Evolutionary conservation across 805 yeast species (phyloP).

Genomic region (Kazachstania africana): DNA sequence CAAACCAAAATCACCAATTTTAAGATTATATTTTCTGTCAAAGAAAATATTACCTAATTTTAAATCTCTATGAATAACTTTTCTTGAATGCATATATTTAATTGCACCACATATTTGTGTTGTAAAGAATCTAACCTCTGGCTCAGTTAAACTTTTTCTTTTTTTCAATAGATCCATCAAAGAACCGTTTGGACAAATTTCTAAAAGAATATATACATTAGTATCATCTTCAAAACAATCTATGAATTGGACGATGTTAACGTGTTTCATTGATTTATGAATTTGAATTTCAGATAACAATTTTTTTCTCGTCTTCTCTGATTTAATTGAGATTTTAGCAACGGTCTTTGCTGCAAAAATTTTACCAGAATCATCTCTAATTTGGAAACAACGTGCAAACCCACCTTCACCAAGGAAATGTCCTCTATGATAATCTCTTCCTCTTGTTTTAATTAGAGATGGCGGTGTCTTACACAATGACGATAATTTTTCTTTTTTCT

Average conservation of each 20-base stretch:
- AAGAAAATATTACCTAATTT: constrained; percentile 93
- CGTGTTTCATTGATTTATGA: constrained; percentile 80
- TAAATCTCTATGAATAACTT: constrained; percentile 91
- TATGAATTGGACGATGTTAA: constrained; percentile 81
- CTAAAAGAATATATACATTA: constrained; percentile 86
- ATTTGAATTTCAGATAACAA: constrained; percentile 89
- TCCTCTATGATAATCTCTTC: constrained; percentile 86
- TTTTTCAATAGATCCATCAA: constrained; percentile 83
- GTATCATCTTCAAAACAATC: constrained; percentile 96
- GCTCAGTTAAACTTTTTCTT: constrained; percentile 76
- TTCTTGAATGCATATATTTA: constrained; percentile 78
- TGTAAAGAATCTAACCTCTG: constrained; percentile 82
- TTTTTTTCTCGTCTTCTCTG: constrained; percentile 75
- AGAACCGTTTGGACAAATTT: constrained; percentile 90
- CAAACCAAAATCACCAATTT: constrained; percentile 95
- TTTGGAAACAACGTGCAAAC: constrained; percentile 95
- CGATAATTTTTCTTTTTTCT: constrained; percentile 80
- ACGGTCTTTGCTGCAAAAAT: constrained; percentile 94
- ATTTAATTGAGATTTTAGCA: constrained; percentile 86
- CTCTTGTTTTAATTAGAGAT: constrained; percentile 78
- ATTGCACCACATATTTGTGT: constrained; percentile 92
- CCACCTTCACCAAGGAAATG: constrained; percentile 95
- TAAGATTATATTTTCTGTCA: constrained; percentile 86
- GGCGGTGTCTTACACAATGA: constrained; percentile 96
- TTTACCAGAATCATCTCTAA: constrained; percentile 79